phyloP scores from a whole-genome alignment of 192 early-diverging fungal species.

The Mortierella antarctica region DNA sequence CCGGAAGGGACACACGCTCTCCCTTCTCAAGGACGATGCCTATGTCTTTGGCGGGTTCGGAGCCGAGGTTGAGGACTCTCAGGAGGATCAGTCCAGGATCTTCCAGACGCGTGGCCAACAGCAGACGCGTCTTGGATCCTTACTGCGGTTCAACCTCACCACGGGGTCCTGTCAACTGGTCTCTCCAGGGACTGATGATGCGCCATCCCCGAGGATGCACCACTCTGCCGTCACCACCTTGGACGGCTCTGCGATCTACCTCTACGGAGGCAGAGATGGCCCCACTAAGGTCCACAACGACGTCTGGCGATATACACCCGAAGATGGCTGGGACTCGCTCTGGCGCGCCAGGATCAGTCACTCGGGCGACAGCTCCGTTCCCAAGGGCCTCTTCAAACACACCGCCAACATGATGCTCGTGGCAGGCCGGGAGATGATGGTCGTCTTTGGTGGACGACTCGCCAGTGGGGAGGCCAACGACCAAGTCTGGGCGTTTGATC shows the following conservation, averaged over 20 bases:
- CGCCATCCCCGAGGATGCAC: constrained; percentile 45
- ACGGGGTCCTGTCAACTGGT: constrained; percentile 7
- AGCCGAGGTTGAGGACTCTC: constrained; percentile 13
- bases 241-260: constrained; percentile 25
- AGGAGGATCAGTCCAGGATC: constrained; percentile 21
- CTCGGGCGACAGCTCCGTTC: not conserved
- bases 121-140: constrained; percentile 36
- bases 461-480: constrained; percentile 25
- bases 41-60: constrained; percentile 46
- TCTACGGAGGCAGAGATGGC: constrained; percentile 46
- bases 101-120: constrained; percentile 28
- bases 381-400: constrained; percentile 39
- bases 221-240: constrained; percentile 28
- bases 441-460: constrained; percentile 32
- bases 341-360: constrained; percentile 30
- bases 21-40: constrained; percentile 25
- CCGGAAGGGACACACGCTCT: constrained; percentile 43
- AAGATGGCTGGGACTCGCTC: constrained; percentile 23
- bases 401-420: constrained; percentile 45
- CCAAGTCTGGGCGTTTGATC: constrained; percentile 35
- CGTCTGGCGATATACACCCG: constrained; percentile 33
- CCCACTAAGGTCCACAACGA: constrained; percentile 48
- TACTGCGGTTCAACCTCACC: constrained; percentile 18
- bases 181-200: constrained; percentile 5
- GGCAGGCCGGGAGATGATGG: constrained; percentile 45